Base-by-base conservation (phyloP, 495 filamentous ascomycete genomes). In the Jackrogersella multiformis region DNA sequence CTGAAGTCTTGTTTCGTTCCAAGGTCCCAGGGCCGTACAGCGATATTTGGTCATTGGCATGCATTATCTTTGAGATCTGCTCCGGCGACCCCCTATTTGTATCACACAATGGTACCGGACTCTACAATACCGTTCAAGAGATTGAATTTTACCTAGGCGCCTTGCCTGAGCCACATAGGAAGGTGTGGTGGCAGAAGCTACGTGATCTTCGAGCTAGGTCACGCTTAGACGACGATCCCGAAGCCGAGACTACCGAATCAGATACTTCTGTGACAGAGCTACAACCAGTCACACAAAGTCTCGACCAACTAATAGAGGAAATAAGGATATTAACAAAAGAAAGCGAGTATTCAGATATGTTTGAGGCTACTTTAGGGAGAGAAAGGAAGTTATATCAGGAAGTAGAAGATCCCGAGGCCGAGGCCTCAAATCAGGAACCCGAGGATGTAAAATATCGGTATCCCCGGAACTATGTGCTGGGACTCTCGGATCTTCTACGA, bases 21-120 rank as follows among this genome's bases (percentile, higher is more conserved):
- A 12, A 5, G 13, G 2, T 5, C 2, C 28, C 67, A 18, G 72
- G 72, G 3, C 16, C 39, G 0, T 32, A 46, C 10, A 39, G 58
- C 9, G 74, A 77, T 30, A 35, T 77, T 23, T 77, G 70, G 73
- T 39, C 74, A 1, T 68, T 77, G 2, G 69, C 58, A 2, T 68
- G 67, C 36, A 70, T 65, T 7, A 24, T 77, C 1, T 39, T 7
- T n/a, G 28, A 73, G 21, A 44, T 76, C 15, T 45, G 63, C 0
- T 35, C 46, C 1, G 23, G 24, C 21, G 0, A 0, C 2, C 32
- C 23, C 8, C 21, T 58, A 23, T 59, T 58, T 10, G 2, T 1
- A 9, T 52, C 39, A 15, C 1, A 24, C n/a, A 15, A 35, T 4
- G 15, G 32, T 0, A 8, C 21, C 3, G 32, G 52, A 3, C 0